Evolutionary conservation across 2,329 filamentous ascomycete species (phyloP).

Genomic region (Amylocarpus encephaloides): DNA sequence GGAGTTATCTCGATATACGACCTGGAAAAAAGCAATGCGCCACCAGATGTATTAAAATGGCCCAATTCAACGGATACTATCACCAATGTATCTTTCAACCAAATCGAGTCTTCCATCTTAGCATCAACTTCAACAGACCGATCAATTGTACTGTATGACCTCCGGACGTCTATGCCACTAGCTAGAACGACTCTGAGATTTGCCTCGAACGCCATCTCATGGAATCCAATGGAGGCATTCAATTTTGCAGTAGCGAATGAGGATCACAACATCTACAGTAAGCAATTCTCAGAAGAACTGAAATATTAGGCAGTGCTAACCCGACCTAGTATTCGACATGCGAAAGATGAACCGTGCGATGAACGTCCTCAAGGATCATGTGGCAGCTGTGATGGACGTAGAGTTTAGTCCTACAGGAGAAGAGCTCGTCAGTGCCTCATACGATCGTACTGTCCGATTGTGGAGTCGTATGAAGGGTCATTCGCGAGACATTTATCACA

Average conservation of each 20-base stretch:
- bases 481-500: constrained; percentile 91
- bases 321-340: constrained; percentile 71
- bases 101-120: constrained; percentile 85
- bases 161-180: constrained; percentile 78
- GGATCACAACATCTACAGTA: constrained; percentile 49
- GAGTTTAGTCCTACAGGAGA: constrained; percentile 93
- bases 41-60: constrained; percentile 79
- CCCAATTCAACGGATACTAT: constrained; percentile 88
- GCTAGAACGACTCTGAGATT: constrained; percentile 76
- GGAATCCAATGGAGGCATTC: constrained; percentile 97
- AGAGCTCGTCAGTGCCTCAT: constrained; percentile 84
- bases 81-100: constrained; percentile 82
- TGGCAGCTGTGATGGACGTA: constrained; percentile 89
- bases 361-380: constrained; percentile 86
- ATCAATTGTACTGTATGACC: constrained; percentile 83
- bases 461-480: constrained; percentile 78
- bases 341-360: constrained; percentile 80
- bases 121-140: constrained; percentile 81
- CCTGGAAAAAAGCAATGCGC: constrained; percentile 70
- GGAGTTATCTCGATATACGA: constrained; percentile 84
- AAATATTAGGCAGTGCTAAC: not conserved
- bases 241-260: constrained; percentile 92
- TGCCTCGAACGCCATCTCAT: constrained; percentile 75
- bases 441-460: constrained; percentile 79
- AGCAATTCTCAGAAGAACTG: not conserved